Conservation (phyloP, 345 rosid species). For the Rhodamnia rubescens region DNA sequence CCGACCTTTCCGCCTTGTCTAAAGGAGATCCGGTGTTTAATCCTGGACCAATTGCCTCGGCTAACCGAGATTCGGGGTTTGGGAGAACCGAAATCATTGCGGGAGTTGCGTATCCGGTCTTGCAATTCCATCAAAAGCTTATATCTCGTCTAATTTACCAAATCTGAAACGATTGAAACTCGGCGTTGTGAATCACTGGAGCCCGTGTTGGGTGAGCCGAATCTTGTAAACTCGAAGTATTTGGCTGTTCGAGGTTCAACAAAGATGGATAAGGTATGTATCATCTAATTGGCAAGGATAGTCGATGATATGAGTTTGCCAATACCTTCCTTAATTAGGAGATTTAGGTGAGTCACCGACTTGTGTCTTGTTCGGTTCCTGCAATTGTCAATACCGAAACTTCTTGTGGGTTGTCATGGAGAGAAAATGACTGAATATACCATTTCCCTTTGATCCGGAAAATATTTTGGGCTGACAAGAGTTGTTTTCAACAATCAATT, state of each 20-base stretch:
- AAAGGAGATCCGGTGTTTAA: fast-evolving
- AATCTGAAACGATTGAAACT: no score
- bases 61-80: not conserved
- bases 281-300: not conserved
- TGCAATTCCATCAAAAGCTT: not conserved
- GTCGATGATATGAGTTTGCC: not conserved
- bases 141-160: not conserved
- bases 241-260: fast-evolving
- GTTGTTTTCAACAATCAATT: no score
- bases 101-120: fast-evolving
- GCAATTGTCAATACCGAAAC: no score
- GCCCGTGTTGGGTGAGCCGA: not conserved
- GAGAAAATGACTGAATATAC: no score
- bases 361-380: no score
- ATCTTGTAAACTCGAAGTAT: fast-evolving
- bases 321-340: no score
- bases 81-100: not conserved
- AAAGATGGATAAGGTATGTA: not conserved
- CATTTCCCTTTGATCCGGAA: no score
- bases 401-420: no score
- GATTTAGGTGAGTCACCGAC: no score
- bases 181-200: not conserved
- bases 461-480: no score
- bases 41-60: fast-evolving
- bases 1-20: fast-evolving